A percentile compares a stretch with the other conserved stretches of the same genome.
Conservation (phyloP, 1,284 basidiomycete species). For the Tilletia caries region DNA sequence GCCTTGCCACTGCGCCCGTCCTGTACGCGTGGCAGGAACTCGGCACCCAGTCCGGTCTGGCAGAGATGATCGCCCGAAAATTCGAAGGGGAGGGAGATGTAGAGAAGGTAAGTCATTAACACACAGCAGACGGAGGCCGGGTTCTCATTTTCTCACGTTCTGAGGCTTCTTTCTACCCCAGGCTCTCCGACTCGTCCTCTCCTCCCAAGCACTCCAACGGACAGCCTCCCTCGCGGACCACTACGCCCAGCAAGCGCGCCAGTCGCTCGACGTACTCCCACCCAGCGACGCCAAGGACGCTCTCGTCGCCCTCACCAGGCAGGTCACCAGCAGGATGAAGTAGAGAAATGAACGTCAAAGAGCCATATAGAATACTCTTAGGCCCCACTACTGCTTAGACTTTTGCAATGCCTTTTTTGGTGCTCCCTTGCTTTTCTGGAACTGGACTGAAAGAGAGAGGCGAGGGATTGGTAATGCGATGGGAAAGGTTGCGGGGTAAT, state of each 20-base stretch:
- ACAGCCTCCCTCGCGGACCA: constrained; percentile 46
- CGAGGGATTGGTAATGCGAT: too few relatives aligned
- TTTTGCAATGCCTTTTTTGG: too few relatives aligned
- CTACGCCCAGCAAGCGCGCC: constrained; percentile 35
- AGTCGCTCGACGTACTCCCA: constrained; percentile 36
- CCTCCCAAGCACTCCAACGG: constrained; percentile 38
- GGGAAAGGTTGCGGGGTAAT: too few relatives aligned
- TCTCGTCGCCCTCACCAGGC: constrained; percentile 36
- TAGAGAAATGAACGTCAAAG: too few relatives aligned
- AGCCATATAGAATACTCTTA: too few relatives aligned
- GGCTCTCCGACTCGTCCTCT: constrained; percentile 32
- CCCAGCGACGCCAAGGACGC: constrained; percentile 43
- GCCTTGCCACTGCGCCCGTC: constrained; percentile 84
- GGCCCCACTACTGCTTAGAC: too few relatives aligned
- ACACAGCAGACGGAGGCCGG: too few relatives aligned
- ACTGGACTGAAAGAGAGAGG: too few relatives aligned
- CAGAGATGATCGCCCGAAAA: constrained; percentile 75
- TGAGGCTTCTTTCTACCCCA: constrained; percentile 14
- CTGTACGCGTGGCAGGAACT: constrained; percentile 93
- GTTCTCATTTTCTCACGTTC: constrained; percentile 14
- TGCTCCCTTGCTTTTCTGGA: too few relatives aligned
- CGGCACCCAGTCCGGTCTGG: constrained; percentile 59
- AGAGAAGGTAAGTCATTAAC: constrained; percentile 70
- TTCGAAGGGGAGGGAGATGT: constrained; percentile 80
- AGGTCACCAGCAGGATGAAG: constrained; percentile 43